Percentiles rank a stretch among this genome's conserved stretches.
Conservation (phyloP, 352 stramenopile genomes). For the Pythium myriotylum region DNA sequence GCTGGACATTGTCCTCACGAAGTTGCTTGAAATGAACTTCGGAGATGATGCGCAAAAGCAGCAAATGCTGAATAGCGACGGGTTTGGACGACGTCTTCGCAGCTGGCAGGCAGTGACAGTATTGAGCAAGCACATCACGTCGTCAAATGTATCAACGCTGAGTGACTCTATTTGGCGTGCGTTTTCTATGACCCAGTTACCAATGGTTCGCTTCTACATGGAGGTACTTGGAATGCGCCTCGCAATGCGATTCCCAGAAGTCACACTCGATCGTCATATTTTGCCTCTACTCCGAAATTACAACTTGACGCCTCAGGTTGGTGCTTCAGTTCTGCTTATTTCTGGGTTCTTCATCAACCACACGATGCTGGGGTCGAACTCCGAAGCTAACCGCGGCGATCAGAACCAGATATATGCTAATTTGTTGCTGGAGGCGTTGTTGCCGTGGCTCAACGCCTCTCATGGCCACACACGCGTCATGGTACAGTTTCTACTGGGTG, state of each 20-base stretch:
- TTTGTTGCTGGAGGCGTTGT: conserved; percentile 47
- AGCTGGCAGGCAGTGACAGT: conserved; percentile 83
- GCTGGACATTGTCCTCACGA: conserved; percentile 16
- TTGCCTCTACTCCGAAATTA: conserved; percentile 66
- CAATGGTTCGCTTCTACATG: conserved; percentile 79
- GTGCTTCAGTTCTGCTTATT: conserved; percentile 65
- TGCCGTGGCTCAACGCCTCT: conserved; percentile 78
- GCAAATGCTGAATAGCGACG: conserved; percentile 86
- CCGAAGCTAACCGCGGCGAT: conserved; percentile 33
- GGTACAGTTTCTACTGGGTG: conserved; percentile 68
- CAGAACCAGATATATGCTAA: conserved; percentile 24
- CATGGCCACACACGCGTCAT: conserved; percentile 85
- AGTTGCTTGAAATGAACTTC: conserved; percentile 49
- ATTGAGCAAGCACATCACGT: conserved; percentile 51
- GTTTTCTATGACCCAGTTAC: conserved; percentile 64
- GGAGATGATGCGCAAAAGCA: conserved; percentile 70
- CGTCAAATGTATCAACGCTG: conserved; percentile 29
- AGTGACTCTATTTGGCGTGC: conserved; percentile 47
- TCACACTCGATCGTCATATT: conserved; percentile 43
- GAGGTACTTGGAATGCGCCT: conserved; percentile 83
- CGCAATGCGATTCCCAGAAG: conserved; percentile 45
- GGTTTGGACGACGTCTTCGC: conserved; percentile 75
- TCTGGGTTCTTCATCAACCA: conserved; percentile 33
- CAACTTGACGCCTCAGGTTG: conserved; percentile 77
- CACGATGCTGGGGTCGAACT: conserved; percentile 19